Conservation (phyloP, 306 rosid species). For the Cotoneaster glaucophyllus region DNA sequence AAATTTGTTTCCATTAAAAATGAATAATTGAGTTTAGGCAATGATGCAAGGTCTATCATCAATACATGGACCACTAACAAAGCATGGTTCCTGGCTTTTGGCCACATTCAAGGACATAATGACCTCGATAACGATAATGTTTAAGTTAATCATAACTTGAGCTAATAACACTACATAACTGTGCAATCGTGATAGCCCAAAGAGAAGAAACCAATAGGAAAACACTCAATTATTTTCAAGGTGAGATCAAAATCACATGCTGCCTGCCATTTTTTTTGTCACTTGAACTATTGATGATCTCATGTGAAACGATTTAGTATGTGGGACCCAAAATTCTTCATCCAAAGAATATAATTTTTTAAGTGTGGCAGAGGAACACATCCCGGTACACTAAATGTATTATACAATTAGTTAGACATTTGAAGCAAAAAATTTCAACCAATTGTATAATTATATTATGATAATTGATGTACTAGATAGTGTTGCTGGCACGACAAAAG, state of each 20-base stretch:
- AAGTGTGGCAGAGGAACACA: too few relatives aligned
- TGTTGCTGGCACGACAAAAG: too few relatives aligned
- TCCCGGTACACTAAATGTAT: too few relatives aligned
- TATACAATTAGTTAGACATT: too few relatives aligned
- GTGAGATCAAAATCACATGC: neutral
- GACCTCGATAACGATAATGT: neutral
- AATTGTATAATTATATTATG: too few relatives aligned
- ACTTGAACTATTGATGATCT: slow-evolving; percentile 2
- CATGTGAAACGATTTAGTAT: slow-evolving; percentile 18
- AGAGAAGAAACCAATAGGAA: neutral
- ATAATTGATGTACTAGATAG: too few relatives aligned
- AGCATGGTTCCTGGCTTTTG: neutral
- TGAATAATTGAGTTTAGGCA: too few relatives aligned
- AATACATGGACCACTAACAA: neutral
- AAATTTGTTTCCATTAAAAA: too few relatives aligned
- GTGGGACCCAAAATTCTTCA: slow-evolving; percentile 27
- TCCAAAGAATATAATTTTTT: neutral
- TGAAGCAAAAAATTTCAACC: too few relatives aligned
- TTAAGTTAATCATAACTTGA: neutral
- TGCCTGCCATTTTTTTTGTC: neutral
- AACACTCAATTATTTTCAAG: neutral
- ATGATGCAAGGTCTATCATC: too few relatives aligned
- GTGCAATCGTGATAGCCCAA: neutral
- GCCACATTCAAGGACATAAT: neutral
- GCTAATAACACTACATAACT: neutral